Conservation (phyloP, 306 rosid species). For the Pyrus pyrifolia region DNA sequence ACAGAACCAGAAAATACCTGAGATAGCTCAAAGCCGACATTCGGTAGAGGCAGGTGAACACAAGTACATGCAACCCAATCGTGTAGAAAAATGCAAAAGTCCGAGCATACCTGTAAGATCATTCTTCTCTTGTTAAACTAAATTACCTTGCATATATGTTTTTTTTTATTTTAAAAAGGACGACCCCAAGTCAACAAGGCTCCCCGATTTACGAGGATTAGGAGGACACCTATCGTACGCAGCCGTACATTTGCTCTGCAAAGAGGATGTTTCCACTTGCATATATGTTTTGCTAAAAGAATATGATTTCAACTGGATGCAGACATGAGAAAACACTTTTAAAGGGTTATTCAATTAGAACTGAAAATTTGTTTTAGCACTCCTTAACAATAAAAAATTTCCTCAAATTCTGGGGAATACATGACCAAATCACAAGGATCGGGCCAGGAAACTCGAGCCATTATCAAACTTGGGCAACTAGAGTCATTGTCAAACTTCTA, state of each 20-base stretch:
- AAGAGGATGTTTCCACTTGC: too few species aligned
- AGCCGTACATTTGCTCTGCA: too few species aligned
- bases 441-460: too few species aligned
- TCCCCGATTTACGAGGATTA: too few species aligned
- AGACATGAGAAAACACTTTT: neutral
- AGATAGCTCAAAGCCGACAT: conserved; percentile 94
- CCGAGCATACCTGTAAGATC: conserved; percentile 74
- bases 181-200: too few species aligned
- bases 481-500: too few species aligned
- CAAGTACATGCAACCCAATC: conserved; percentile 81
- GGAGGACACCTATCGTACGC: too few species aligned
- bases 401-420: too few species aligned
- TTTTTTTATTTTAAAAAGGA: too few species aligned
- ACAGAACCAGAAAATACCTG: conserved; percentile 35
- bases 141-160: neutral
- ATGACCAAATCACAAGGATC: too few species aligned
- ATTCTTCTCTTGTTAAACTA: neutral
- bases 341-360: neutral
- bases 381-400: neutral
- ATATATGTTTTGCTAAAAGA: neutral
- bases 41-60: conserved; percentile 90
- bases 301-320: neutral
- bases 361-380: neutral
- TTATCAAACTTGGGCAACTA: too few species aligned
- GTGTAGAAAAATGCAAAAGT: conserved; percentile 94